Percentiles rank a stretch among this genome's conserved stretches.
Evolutionary conservation across 2,329 filamentous ascomycete species (phyloP).

Genomic region (Graphilbum ipis-grandicollis): DNA sequence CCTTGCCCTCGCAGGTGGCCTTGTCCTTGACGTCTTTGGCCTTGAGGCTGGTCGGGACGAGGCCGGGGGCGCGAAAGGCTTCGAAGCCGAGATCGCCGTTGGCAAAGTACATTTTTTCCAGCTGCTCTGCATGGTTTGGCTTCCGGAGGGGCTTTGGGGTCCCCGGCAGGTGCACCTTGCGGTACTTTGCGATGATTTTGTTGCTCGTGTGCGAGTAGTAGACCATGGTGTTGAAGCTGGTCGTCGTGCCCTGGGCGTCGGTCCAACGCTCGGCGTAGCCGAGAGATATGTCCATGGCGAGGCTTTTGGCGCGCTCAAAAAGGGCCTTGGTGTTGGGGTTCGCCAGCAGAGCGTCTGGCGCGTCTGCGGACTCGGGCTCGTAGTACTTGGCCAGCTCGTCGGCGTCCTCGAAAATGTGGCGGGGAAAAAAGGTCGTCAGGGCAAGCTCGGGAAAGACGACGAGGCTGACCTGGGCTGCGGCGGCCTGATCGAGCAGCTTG

Average conservation of each 20-base stretch:
- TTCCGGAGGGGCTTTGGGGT: constrained; percentile 29
- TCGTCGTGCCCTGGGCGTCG: constrained; percentile 11
- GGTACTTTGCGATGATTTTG: constrained; percentile 29
- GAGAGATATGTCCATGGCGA: constrained; percentile 30
- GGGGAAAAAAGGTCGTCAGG: constrained; percentile 38
- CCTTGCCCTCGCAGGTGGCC: constrained; percentile 12
- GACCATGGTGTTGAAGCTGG: constrained; percentile 29
- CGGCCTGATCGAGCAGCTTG: constrained; percentile 28
- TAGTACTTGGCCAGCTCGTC: constrained; percentile 28
- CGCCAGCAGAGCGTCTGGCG: constrained; percentile 13
- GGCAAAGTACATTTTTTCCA: constrained; percentile 36
- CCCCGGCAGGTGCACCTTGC: constrained; percentile 36
- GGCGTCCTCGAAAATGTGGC: constrained; percentile 26
- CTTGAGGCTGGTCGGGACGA: constrained; percentile 20
- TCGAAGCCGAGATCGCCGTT: constrained; percentile 33
- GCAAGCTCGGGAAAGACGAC: constrained; percentile 35
- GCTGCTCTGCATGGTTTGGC: constrained; percentile 30
- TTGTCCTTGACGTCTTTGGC: constrained; percentile 10
- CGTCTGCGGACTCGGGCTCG: constrained; percentile 23
- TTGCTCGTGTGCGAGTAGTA: constrained; percentile 28
- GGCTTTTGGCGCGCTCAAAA: constrained; percentile 26
- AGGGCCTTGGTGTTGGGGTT: constrained; percentile 27
- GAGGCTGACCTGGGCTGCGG: constrained; percentile 23
- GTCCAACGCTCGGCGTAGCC: constrained; percentile 31
- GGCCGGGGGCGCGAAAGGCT: constrained; percentile 30